These are phyloP conservation scores for Pelargonium nanum DNA, from an alignment of 345 rosid genomes.

Conservation along the genomic window DNA sequence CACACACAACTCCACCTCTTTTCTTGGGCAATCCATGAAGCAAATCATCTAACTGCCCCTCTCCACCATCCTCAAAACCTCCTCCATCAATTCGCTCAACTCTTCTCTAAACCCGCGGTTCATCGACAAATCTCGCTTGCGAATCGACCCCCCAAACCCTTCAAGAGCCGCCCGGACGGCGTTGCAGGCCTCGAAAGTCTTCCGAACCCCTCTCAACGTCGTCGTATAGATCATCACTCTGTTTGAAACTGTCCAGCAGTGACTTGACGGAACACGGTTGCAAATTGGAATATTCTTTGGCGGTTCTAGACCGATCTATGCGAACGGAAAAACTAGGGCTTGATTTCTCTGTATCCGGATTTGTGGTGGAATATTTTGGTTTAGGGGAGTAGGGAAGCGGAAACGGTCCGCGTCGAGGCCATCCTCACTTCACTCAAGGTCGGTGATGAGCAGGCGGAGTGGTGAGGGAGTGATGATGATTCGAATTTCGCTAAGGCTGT, in stretches of 20 bases:
- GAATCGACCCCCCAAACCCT: conserved; percentile 27
- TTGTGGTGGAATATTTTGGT: background rate
- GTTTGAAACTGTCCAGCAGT: conserved; percentile 21
- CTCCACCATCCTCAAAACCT: conserved; percentile 49
- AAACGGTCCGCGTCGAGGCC: conserved; percentile 76
- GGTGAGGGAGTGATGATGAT: conserved; percentile 13
- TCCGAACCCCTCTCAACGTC: no score
- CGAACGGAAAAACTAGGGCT: conserved; percentile 23
- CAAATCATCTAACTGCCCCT: conserved; percentile 51
- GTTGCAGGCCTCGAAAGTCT: no score
- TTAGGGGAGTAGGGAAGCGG: conserved; percentile 50
- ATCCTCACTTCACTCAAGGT: no score
- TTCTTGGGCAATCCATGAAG: conserved; percentile 43
- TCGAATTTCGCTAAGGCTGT: conserved; percentile 30
- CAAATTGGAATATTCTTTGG: background rate
- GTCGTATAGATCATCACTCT: conserved; percentile 24
- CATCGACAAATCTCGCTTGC: conserved; percentile 81
- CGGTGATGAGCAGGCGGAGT: conserved; percentile 54
- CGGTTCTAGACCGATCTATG: background rate
- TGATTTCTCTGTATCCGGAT: conserved; percentile 33
- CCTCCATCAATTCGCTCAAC: conserved; percentile 48
- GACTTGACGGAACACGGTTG: background rate
- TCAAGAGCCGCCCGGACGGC: no score
- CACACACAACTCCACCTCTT: conserved; percentile 28
- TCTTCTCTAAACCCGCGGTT: conserved; percentile 65